Base-by-base conservation (phyloP, 345 rosid genomes). In the Hirschfeldia incana region DNA sequence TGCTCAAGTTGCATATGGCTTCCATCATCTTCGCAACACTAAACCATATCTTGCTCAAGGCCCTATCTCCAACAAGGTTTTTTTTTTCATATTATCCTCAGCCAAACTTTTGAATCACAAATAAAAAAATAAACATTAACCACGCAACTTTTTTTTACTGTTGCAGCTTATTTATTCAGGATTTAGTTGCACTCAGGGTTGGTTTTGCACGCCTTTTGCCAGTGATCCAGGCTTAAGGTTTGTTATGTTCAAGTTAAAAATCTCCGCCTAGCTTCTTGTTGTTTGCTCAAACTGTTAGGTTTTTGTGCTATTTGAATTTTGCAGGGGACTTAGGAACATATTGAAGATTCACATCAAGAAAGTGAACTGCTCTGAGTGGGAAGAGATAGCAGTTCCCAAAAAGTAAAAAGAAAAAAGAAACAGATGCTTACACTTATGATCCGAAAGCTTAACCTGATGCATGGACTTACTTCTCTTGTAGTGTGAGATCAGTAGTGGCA, bases 11-110 rank as follows among this genome's bases (percentile, higher is more conserved):
- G 99, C 98, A 39, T 92, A 92, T 73, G 97, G 97, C 65, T 96
- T 96, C 85, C 99, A 96, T 73, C 91, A 90, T 84, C 83, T 96
- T 71, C 99, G 99, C 8, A 90, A 92, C 81, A 91, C 89, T 53
- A 96, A 92, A 75, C 98, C 99, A 70, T 88, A 87, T 81, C 98
- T 96, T 87, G 98, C 99, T 10, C 92, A 87, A 79, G 98, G 99
- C 59, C 99, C 99, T 68, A 85, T 96, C 72, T 34, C 98, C 59
- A 96, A 96, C 85, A 96, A 96, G 99, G 99, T 96, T 39, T 96
- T 53, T 70, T 74, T 46, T 11, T 59, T 10, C 4, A 1, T 10
- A 30, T 27, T 10, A 30, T 27, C n/a, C 8, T 34, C 42, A 67
- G 21, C 69, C 27, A 36, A 36, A 63, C 44, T n/a, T 36, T 12